Conservation (phyloP, 2,329 filamentous ascomycete genomes). For the Botrytis squamosa region DNA sequence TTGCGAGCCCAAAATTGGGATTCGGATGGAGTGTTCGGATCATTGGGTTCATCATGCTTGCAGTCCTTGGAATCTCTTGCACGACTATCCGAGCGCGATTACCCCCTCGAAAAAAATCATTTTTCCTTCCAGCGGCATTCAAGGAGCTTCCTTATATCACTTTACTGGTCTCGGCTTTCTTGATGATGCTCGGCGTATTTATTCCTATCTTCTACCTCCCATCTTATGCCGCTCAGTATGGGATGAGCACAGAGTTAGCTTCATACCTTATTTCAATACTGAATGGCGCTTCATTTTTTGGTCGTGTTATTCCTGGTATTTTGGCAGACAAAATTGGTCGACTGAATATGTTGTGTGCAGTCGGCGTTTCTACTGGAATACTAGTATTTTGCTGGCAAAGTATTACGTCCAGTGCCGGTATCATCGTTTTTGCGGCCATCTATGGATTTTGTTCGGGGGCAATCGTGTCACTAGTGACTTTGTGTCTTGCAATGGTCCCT, state of each 20-base stretch:
- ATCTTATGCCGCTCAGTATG: constrained; percentile 45
- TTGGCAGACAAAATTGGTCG: constrained; percentile 29
- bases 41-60: constrained; percentile 44
- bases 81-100: constrained; percentile 9
- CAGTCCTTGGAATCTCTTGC: constrained; percentile 18
- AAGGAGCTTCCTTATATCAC: constrained; percentile 13
- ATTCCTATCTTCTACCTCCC: constrained; percentile 49
- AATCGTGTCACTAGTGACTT: constrained; percentile 36
- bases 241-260: constrained; percentile 48
- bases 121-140: constrained; percentile 19
- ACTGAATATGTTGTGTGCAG: constrained; percentile 35
- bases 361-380: constrained; percentile 17
- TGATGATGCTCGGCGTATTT: constrained; percentile 50
- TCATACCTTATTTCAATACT: constrained; percentile 53
- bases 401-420: constrained; percentile 10
- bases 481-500: constrained; percentile 41
- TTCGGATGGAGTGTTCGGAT: constrained; percentile 39
- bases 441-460: constrained; percentile 33
- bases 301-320: constrained; percentile 19
- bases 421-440: constrained; percentile 21
- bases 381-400: constrained; percentile 21
- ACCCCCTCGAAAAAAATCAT: constrained; percentile 16
- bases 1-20: constrained; percentile 25
- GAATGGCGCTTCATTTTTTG: constrained; percentile 33
- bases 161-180: constrained; percentile 13